These are phyloP conservation scores for Saururus chinensis DNA, from an alignment of 164 flowering plant genomes.

Conservation along the genomic window DNA sequence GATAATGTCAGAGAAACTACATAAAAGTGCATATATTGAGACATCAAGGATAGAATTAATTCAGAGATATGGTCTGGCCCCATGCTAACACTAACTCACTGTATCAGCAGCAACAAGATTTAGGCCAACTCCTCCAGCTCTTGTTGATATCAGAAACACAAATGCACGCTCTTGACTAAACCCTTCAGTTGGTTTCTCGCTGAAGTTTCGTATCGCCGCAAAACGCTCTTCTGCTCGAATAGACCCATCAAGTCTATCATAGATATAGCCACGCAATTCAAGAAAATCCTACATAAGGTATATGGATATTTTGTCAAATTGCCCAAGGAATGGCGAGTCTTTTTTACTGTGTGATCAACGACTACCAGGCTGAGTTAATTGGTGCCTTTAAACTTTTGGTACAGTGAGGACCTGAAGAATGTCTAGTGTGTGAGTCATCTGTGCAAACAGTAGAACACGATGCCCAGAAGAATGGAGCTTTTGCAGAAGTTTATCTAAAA, in stretches of 20 bases:
- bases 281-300: slow-evolving; percentile 44
- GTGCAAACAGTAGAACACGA: slow-evolving; percentile 87
- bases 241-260: slow-evolving; percentile 98
- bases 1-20: not conserved
- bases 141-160: slow-evolving; percentile 85
- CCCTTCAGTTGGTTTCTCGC: slow-evolving; percentile 23
- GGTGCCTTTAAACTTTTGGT: not conserved
- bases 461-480: slow-evolving; percentile 64
- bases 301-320: not conserved
- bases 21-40: not conserved
- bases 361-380: not conserved
- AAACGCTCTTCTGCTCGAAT: slow-evolving; percentile 95
- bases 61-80: not conserved
- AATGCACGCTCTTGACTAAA: slow-evolving; percentile 38
- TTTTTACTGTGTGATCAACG: not conserved
- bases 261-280: slow-evolving; percentile 72
- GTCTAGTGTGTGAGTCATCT: slow-evolving; percentile 93
- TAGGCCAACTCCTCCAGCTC: slow-evolving; percentile 97
- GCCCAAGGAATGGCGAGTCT: not conserved
- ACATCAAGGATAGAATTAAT: not conserved
- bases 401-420: slow-evolving; percentile 61
- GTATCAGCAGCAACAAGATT: slow-evolving; percentile 98
- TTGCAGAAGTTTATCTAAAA: slow-evolving; percentile 71
- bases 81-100: slow-evolving; percentile 32
- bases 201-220: slow-evolving; percentile 90